Evolutionary conservation across 2,329 filamentous ascomycete genomes (phyloP).

Genomic region (Meredithiella fracta): DNA sequence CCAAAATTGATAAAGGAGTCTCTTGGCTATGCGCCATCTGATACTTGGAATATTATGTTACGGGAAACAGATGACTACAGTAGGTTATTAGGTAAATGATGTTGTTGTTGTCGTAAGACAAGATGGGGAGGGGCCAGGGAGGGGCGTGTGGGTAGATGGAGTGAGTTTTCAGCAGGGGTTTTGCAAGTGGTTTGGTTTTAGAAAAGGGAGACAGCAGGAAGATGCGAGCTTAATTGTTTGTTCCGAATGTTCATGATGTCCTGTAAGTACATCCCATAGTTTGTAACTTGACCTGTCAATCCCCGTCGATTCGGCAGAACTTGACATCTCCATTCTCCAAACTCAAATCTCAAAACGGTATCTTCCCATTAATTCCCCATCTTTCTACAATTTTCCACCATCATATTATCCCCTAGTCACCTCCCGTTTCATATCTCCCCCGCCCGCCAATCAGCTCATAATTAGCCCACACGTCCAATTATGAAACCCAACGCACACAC

Average conservation of each 20-base stretch:
- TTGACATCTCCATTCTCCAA: not conserved
- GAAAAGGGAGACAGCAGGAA: not conserved
- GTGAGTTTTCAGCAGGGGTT: not conserved
- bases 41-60: not conserved
- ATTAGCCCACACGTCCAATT: not conserved
- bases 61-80: not conserved
- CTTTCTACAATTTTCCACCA: not conserved
- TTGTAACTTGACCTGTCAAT: not conserved
- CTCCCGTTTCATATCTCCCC: not conserved
- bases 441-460: not conserved
- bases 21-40: not conserved
- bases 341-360: not conserved
- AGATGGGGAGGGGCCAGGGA: not conserved
- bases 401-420: not conserved
- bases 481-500: not conserved
- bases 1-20: not conserved
- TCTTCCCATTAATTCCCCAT: not conserved
- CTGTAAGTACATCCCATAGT: not conserved
- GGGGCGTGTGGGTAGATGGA: not conserved
- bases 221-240: not conserved
- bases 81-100: not conserved
- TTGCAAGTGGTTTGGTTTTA: not conserved
- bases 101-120: not conserved
- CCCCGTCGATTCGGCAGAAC: not conserved
- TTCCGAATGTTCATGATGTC: not conserved